Evolutionary conservation across 2,329 filamentous ascomycete species (phyloP), one percentile per base, ranked within the genome.

Genomic region (Epichloe sylvatica): DNA sequence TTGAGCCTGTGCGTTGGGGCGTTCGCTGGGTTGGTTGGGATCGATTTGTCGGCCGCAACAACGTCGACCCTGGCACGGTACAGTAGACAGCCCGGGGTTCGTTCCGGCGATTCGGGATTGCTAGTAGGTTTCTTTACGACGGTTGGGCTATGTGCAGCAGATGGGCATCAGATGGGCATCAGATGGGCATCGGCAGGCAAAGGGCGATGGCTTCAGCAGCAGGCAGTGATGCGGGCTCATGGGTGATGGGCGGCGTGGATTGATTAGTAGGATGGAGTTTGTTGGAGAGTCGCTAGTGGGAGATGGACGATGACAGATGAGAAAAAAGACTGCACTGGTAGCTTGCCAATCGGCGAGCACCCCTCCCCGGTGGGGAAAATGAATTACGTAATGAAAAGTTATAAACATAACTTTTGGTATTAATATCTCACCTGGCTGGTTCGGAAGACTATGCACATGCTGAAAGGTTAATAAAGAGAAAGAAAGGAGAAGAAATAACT

Each of bases 1-100:
- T 35, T 9, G 44, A 19, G 23, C 17, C 36, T 23, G 48, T 40
- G 51, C 21, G 41, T 50, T 42, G 45, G 47, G 40, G 40, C 45
- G 41, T 17, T 36, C 25, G 47, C 42, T 45, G 45, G 33, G 46
- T 49, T 34, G 43, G 40, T 41, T 38, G 41, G 36, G 37, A 47
- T 41, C 25, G 45, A 45, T 44, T 44, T 13, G 40, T 45, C 40
- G 34, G 45, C n/a, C 38, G 48, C 25, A 23, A 50, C n/a, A 21
- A 11, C 11, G 34, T 37, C 17, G 23, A 17, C 35, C 19, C 15
- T 25, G 17, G 36, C 3, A 41, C 15, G 23, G 8, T 37, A 30
- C 23, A 17, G 19, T n/a, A 34, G 34, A 48, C 30, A 17, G 39
- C 35, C 43, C 45, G 35, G 35, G 46, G 37, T 11, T 40, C 34